Conservation (phyloP, 2,329 filamentous ascomycete genomes). For the Cladosporium colombiae region DNA sequence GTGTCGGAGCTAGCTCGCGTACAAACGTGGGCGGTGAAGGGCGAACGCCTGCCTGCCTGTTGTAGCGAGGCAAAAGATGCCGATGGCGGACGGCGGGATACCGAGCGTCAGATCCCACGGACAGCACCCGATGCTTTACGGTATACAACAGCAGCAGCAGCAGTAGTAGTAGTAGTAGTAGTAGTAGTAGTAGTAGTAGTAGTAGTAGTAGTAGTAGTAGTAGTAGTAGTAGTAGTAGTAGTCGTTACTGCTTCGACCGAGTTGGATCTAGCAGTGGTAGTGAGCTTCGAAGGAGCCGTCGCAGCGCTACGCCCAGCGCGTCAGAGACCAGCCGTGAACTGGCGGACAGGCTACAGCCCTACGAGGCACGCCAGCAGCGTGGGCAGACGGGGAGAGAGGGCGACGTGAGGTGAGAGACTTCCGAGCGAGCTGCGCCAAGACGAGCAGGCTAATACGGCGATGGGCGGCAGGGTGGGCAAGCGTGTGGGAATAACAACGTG, state of each 20-base stretch:
- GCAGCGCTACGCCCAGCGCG: conserved; percentile 15
- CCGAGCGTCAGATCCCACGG: not conserved
- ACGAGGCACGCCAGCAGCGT: conserved; percentile 9
- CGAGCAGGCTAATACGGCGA: conserved; percentile 3
- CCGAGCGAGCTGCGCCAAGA: conserved; percentile 12
- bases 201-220: not conserved
- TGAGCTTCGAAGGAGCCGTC: conserved; percentile 9
- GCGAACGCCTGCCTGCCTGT: not conserved
- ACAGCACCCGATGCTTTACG: not conserved
- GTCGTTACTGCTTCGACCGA: not conserved
- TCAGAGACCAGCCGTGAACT: not conserved
- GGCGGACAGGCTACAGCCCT: not conserved
- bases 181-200: not conserved
- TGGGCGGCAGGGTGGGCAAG: not conserved
- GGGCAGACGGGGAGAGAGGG: not conserved
- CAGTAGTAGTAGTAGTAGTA: not conserved
- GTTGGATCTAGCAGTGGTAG: not conserved
- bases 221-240: not conserved
- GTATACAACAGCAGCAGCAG: not conserved
- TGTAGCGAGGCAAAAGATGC: not conserved
- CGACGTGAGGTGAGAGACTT: not conserved
- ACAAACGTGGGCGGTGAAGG: conserved; percentile 16
- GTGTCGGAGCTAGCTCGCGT: conserved; percentile 13
- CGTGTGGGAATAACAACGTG: conserved; percentile 14
- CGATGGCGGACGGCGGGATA: conserved; percentile 1